A percentile compares a stretch with the other conserved stretches of the same genome.
These are phyloP conservation scores for Hippophae tibetana DNA, from an alignment of 306 rosid genomes.

Conservation along the genomic window DNA sequence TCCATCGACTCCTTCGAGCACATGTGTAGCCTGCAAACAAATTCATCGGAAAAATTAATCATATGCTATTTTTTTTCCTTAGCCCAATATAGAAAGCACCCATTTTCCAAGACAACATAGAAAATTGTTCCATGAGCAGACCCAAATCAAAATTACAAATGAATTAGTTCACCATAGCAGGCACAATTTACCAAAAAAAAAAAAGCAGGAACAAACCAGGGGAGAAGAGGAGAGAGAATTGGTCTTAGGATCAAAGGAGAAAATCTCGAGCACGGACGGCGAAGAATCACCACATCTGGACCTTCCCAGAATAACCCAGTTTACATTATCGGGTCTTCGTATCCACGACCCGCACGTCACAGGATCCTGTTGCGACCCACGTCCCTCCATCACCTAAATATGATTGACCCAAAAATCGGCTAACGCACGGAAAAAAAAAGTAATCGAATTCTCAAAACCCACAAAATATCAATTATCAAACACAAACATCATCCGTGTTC, in stretches of 20 bases:
- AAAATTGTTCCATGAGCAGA: too few relatives aligned
- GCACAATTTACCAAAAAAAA: not conserved
- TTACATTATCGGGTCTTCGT: slow-evolving; percentile 72
- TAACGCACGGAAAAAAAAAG: not conserved
- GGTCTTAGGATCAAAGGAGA: slow-evolving; percentile 62
- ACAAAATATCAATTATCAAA: too few relatives aligned
- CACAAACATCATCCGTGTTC: too few relatives aligned
- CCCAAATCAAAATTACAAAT: too few relatives aligned
- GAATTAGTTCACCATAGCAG: not conserved
- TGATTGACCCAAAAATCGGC: not conserved
- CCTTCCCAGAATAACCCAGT: slow-evolving; percentile 52
- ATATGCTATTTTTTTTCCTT: not conserved
- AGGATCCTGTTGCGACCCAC: slow-evolving; percentile 58
- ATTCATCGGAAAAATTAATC: not conserved
- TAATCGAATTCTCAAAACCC: too few relatives aligned
- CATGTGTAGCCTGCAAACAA: slow-evolving; percentile 41
- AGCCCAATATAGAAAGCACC: not conserved
- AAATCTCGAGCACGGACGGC: slow-evolving; percentile 60
- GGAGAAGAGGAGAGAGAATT: slow-evolving; percentile 58
- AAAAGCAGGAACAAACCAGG: slow-evolving; percentile 38
- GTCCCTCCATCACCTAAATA: slow-evolving; percentile 37
- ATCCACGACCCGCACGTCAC: slow-evolving; percentile 83
- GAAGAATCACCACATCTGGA: slow-evolving; percentile 40
- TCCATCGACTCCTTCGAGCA: slow-evolving; percentile 78
- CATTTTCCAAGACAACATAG: not conserved